These are phyloP conservation scores for Taphrina populina DNA, from an alignment of 1,139 yeast species.

Conservation along the genomic window DNA sequence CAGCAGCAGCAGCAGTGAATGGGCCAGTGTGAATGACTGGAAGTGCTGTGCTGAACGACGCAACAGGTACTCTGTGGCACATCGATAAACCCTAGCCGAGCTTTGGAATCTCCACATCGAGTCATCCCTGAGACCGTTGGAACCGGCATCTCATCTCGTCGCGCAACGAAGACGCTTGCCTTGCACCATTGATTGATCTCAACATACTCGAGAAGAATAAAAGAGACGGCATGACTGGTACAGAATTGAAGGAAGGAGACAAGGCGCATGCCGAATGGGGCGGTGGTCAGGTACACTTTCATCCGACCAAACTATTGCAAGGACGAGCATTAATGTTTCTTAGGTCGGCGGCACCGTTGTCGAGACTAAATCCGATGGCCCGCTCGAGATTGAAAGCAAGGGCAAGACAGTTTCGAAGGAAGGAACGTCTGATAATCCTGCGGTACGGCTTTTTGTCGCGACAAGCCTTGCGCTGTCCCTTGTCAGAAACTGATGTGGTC, in stretches of 20 bases:
- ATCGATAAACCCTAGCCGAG: too few species aligned
- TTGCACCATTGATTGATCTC: background rate
- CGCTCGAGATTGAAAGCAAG: constrained; percentile 31
- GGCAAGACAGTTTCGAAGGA: constrained; percentile 32
- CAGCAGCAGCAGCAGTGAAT: too few species aligned
- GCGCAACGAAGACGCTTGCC: background rate
- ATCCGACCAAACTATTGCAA: too few species aligned
- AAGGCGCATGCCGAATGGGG: constrained; percentile 34
- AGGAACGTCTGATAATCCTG: constrained; percentile 25
- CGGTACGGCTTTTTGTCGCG: constrained; percentile 9
- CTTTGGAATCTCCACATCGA: too few species aligned
- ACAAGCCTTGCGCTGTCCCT: background rate
- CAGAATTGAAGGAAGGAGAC: constrained; percentile 28
- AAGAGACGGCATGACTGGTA: background rate
- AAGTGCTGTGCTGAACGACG: too few species aligned
- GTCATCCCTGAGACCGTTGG: too few species aligned
- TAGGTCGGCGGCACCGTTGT: constrained; percentile 31
- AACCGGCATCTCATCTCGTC: too few species aligned
- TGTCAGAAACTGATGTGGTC: too few species aligned
- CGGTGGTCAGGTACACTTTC: constrained; percentile 23
- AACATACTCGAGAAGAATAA: background rate
- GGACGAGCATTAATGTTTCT: too few species aligned
- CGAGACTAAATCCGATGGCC: constrained; percentile 28
- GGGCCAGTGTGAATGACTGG: too few species aligned
- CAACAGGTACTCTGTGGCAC: too few species aligned